phyloP scores from a whole-genome alignment of 257 asterid genomes.

The Lycium ferocissimum region DNA sequence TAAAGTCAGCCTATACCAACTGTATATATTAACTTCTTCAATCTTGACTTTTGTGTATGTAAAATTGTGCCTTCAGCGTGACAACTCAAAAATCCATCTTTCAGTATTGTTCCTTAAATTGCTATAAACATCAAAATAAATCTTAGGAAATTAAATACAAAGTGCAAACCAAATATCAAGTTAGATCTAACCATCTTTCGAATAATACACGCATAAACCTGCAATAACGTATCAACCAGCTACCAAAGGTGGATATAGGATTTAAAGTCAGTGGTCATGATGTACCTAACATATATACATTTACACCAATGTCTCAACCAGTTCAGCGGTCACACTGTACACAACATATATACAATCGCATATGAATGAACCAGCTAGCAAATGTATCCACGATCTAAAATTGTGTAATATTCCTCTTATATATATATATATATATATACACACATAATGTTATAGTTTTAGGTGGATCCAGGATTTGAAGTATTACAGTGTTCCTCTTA shows the following conservation, averaged over 20 bases:
- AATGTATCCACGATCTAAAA: background rate
- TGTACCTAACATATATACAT: background rate
- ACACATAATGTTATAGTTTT: background rate
- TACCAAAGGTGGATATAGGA: background rate
- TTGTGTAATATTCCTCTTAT: background rate
- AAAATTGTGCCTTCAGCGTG: background rate
- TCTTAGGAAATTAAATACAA: background rate
- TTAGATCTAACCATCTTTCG: slow-evolving; percentile 47
- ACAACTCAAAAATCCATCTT: slow-evolving; percentile 3
- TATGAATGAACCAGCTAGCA: slow-evolving; percentile 9
- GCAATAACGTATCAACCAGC: background rate
- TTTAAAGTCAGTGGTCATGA: background rate
- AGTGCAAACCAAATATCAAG: slow-evolving; percentile 27
- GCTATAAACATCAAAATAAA: background rate
- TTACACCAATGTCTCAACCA: background rate
- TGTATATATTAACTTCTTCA: background rate
- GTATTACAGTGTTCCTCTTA: background rate
- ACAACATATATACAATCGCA: background rate
- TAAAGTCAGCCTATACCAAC: background rate
- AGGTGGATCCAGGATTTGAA: background rate
- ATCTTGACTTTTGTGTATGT: background rate
- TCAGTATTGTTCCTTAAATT: background rate
- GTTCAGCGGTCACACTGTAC: background rate
- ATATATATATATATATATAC: background rate
- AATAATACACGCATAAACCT: background rate